These are phyloP conservation scores for Actinomucor elegans DNA, from an alignment of 371 early-diverging fungal species.

Conservation along the genomic window DNA sequence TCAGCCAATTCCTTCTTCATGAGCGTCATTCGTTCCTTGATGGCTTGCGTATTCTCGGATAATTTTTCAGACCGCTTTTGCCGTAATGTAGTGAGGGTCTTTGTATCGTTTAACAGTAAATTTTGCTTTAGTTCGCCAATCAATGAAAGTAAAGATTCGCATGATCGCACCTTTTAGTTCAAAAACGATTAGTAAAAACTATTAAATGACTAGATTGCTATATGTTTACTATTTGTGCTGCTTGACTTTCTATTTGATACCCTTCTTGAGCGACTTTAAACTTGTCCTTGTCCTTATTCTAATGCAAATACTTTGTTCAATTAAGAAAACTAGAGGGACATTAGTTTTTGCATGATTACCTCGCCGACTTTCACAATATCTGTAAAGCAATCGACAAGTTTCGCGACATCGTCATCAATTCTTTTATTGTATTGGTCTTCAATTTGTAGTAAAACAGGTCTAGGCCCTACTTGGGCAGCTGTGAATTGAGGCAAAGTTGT, in stretches of 20 bases:
- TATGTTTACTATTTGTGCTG: slow-evolving; percentile 67
- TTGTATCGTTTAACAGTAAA: slow-evolving; percentile 67
- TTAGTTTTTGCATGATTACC: slow-evolving; percentile 37
- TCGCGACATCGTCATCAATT: slow-evolving; percentile 59
- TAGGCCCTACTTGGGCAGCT: slow-evolving; percentile 1
- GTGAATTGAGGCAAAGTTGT: slow-evolving; percentile 13
- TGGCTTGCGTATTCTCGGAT: slow-evolving; percentile 27
- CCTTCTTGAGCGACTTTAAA: slow-evolving; percentile 74
- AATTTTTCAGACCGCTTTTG: slow-evolving; percentile 30
- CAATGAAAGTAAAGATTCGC: slow-evolving; percentile 64
- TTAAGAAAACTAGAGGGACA: neutral
- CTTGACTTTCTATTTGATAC: slow-evolving; percentile 67
- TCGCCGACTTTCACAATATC: slow-evolving; percentile 64
- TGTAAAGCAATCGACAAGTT: slow-evolving; percentile 62
- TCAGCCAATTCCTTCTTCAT: slow-evolving; percentile 37
- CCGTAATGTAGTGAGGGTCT: slow-evolving; percentile 54
- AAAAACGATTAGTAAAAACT: too few species aligned
- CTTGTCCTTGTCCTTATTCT: slow-evolving; percentile 66
- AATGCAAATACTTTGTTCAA: neutral
- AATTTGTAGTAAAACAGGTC: slow-evolving; percentile 38
- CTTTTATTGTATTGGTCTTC: slow-evolving; percentile 67
- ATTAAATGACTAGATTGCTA: too few species aligned
- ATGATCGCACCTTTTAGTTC: slow-evolving; percentile 55
- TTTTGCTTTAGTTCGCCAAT: slow-evolving; percentile 70
- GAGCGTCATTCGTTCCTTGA: slow-evolving; percentile 26